phyloP scores from a whole-genome alignment of 495 filamentous ascomycete genomes.

The Sphaerosporella brunnea region DNA sequence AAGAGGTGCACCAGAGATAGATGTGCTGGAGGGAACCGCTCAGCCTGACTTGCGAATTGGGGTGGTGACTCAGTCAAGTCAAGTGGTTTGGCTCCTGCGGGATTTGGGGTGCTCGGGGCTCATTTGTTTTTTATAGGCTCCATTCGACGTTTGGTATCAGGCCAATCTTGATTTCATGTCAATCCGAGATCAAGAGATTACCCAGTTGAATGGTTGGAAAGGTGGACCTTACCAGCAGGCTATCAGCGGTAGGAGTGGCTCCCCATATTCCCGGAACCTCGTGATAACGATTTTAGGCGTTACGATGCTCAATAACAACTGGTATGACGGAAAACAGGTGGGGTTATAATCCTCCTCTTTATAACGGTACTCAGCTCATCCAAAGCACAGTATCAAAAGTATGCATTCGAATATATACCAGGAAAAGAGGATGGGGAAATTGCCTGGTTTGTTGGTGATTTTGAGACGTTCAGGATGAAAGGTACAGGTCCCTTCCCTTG shows the following conservation, averaged over 20 bases:
- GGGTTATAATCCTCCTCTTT: neutral
- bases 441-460: constrained; percentile 52
- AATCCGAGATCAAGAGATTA: constrained; percentile 41
- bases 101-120: no score
- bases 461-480: constrained; percentile 50
- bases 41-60: constrained; percentile 41
- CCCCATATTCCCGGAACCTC: neutral
- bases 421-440: constrained; percentile 40
- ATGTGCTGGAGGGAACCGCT: constrained; percentile 57
- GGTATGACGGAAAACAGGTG: constrained; percentile 50
- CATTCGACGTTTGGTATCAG: constrained; percentile 35
- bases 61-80: constrained; percentile 51
- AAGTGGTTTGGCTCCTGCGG: constrained; percentile 36
- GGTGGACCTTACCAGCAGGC: constrained; percentile 63
- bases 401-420: constrained; percentile 55
- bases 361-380: neutral
- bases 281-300: constrained; percentile 11
- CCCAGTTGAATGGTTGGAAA: constrained; percentile 45
- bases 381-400: constrained; percentile 44
- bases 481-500: constrained; percentile 42
- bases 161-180: constrained; percentile 50
- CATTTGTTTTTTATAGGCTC: no score
- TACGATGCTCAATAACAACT: constrained; percentile 53
- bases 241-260: constrained; percentile 37
- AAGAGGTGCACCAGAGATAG: constrained; percentile 60